Evolutionary conservation across 768 basidiomycete genomes (phyloP).

Genomic region (Trametes cubensis): DNA sequence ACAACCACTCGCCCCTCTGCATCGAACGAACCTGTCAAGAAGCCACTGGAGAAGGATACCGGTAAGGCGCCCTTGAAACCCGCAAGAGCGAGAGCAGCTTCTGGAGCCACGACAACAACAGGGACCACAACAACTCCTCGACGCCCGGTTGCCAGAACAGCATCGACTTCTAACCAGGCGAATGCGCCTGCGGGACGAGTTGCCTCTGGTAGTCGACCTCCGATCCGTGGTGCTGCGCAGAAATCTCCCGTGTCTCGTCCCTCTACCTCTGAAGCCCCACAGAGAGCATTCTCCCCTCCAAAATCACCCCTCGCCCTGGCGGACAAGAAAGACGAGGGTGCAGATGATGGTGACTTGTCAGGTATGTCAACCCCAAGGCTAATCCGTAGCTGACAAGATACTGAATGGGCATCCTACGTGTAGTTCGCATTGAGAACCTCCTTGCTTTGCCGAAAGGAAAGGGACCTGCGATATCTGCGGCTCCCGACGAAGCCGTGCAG

Average conservation of each 20-base stretch:
- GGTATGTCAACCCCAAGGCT: slow-evolving; percentile 4
- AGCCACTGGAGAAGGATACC: slow-evolving; percentile 1
- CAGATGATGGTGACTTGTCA: slow-evolving; percentile 16
- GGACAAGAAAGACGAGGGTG: slow-evolving; percentile 2
- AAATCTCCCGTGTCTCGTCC: slow-evolving; percentile 13
- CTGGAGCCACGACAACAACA: slow-evolving; percentile 6
- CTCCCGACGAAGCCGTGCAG: slow-evolving; percentile 1
- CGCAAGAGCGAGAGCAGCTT: slow-evolving; percentile 3
- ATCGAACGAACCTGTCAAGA: slow-evolving; percentile 3
- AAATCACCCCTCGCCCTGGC: slow-evolving; percentile 9
- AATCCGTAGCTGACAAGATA: no score
- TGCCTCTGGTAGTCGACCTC: slow-evolving; percentile 4
- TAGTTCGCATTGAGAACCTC: slow-evolving; percentile 25
- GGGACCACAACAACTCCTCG: slow-evolving; percentile 11
- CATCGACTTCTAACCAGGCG: background rate
- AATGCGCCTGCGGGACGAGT: slow-evolving; percentile 11
- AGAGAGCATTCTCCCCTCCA: slow-evolving; percentile 26
- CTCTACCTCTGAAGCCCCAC: slow-evolving; percentile 3
- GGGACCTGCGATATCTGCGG: slow-evolving; percentile 6
- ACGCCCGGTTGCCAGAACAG: background rate
- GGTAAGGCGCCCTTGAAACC: slow-evolving; percentile 7
- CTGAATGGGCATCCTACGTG: no score
- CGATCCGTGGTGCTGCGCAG: background rate
- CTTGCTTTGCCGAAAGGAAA: slow-evolving; percentile 20
- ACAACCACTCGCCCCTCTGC: background rate